These are phyloP conservation scores for Plectosphaerella sp. DNA, from an alignment of 2,329 filamentous ascomycete species.

Conservation along the genomic window DNA sequence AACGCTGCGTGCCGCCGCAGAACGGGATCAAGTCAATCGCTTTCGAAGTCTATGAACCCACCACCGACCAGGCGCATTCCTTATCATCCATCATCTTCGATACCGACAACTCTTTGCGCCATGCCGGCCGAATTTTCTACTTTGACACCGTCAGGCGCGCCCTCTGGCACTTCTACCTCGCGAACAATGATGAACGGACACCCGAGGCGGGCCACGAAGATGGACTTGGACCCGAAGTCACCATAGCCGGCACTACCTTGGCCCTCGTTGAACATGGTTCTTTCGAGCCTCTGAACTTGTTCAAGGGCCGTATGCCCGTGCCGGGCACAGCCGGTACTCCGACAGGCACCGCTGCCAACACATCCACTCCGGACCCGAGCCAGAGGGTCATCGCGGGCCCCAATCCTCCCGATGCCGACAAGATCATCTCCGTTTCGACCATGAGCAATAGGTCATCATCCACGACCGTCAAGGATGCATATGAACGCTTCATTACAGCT, in stretches of 20 bases:
- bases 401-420: slow-evolving; percentile 12
- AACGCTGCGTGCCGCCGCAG: slow-evolving; percentile 24
- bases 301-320: slow-evolving; percentile 35
- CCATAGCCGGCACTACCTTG: slow-evolving; percentile 39
- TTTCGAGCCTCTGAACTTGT: slow-evolving; percentile 44
- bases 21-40: slow-evolving; percentile 52
- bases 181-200: slow-evolving; percentile 30
- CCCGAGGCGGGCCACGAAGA: slow-evolving; percentile 13
- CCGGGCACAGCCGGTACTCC: slow-evolving; percentile 35
- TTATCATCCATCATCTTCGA: slow-evolving; percentile 44
- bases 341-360: slow-evolving; percentile 34
- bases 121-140: slow-evolving; percentile 48
- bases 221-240: slow-evolving; percentile 33
- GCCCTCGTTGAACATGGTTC: slow-evolving; percentile 42
- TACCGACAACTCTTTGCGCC: slow-evolving; percentile 45
- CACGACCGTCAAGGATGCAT: slow-evolving; percentile 37
- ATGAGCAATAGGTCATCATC: slow-evolving; percentile 28
- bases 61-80: slow-evolving; percentile 34
- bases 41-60: slow-evolving; percentile 52
- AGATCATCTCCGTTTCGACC: slow-evolving; percentile 14
- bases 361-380: slow-evolving; percentile 25
- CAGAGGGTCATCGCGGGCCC: not conserved
- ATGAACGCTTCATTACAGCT: slow-evolving; percentile 52
- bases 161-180: slow-evolving; percentile 52
- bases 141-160: slow-evolving; percentile 45